phyloP scores from a whole-genome alignment of 208 protist species.

The Wallacemonas sp. region DNA sequence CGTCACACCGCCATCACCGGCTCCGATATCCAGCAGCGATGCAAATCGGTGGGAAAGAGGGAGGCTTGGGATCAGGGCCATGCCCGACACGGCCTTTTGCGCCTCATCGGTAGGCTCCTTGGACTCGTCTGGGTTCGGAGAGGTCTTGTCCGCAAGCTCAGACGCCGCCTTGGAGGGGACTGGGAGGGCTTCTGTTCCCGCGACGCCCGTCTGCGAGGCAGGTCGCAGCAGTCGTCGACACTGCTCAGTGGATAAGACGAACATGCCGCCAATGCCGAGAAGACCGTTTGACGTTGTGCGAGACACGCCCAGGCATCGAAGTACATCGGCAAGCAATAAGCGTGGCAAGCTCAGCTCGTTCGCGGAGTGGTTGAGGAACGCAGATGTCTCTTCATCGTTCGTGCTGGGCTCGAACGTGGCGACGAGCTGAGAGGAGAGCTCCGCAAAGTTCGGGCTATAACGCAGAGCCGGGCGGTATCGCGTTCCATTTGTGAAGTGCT shows the following conservation, averaged over 20 bases:
- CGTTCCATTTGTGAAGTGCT: constrained; percentile 29
- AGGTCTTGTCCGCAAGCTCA: too few relatives aligned
- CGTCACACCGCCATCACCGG: constrained; percentile 84
- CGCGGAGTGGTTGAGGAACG: constrained; percentile 40
- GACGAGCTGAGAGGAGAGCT: constrained; percentile 33
- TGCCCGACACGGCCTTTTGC: neutral
- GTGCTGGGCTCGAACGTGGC: constrained; percentile 35
- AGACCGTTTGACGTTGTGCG: constrained; percentile 79
- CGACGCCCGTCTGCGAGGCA: too few relatives aligned
- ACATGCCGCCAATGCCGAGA: constrained; percentile 69
- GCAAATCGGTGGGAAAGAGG: constrained; percentile 17
- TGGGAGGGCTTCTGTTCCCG: too few relatives aligned
- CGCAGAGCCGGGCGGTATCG: constrained; percentile 45
- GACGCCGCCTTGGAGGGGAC: neutral
- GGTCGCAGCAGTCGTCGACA: constrained; percentile 48
- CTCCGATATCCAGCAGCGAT: constrained; percentile 68
- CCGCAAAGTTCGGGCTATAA: constrained; percentile 43
- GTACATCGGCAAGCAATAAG: constrained; percentile 37
- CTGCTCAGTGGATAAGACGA: constrained; percentile 76
- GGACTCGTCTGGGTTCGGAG: neutral
- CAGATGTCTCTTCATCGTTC: constrained; percentile 56
- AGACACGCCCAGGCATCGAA: constrained; percentile 54
- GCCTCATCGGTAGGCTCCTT: neutral
- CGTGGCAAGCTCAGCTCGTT: constrained; percentile 39
- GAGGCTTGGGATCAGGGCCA: neutral